phyloP scores from a whole-genome alignment of 768 basidiomycete genomes.

The Auriscalpium vulgare region DNA sequence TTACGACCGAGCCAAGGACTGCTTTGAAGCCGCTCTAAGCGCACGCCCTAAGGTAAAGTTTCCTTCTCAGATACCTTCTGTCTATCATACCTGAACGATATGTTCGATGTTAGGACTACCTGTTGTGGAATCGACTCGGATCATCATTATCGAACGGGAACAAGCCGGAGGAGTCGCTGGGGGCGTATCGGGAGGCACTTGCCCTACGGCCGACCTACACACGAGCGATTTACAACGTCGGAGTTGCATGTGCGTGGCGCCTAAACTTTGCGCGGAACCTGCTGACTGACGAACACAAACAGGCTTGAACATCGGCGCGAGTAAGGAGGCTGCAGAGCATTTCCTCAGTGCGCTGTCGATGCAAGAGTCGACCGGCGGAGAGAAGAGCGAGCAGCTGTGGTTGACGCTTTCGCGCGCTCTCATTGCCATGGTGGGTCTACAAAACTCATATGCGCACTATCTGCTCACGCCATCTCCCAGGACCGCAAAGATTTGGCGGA shows the following conservation, averaged over 20 bases:
- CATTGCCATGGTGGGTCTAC: constrained; percentile 59
- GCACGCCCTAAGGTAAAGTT: constrained; percentile 59
- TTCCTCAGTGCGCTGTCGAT: constrained; percentile 78
- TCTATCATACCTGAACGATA: background rate
- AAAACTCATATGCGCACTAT: background rate
- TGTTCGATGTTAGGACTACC: constrained; percentile 56
- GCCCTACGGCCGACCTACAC: constrained; percentile 92
- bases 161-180: constrained; percentile 88
- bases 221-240: constrained; percentile 95
- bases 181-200: constrained; percentile 85
- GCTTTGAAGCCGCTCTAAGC: constrained; percentile 83
- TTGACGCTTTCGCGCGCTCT: constrained; percentile 79
- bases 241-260: constrained; percentile 78
- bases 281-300: background rate
- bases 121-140: constrained; percentile 93
- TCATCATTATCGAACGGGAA: constrained; percentile 92
- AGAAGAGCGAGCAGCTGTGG: constrained; percentile 85
- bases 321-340: constrained; percentile 95
- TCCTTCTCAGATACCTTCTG: background rate
- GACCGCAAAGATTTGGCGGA: constrained; percentile 79
- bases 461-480: constrained; percentile 29
- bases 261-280: no score
- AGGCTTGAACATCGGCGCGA: constrained; percentile 94
- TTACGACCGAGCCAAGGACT: constrained; percentile 87
- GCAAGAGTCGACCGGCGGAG: constrained; percentile 62